Evolutionary conservation across 305 asterid genomes (phyloP), one percentile per base, ranked within the genome.

Genomic region (Fraxinus paxiana): DNA sequence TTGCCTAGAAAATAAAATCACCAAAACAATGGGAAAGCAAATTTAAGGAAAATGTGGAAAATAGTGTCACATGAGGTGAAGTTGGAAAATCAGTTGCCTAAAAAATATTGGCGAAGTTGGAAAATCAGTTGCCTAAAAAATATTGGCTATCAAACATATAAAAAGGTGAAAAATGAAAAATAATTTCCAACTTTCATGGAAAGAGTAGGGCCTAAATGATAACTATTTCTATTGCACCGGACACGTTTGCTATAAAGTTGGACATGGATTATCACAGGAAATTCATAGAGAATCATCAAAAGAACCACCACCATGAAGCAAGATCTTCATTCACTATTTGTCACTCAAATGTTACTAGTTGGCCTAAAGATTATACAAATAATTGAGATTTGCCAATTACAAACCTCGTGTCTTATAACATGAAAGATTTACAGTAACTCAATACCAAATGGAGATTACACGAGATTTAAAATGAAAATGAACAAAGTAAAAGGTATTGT

Each of bases 371-470:
- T 76, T 77, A 54, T 74, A 83, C 89, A 83, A 88, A 82, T 85
- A 86, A 89, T 86, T 59, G 83, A 84, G 31, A 85, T 71, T 71
- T 33, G 81, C 24, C 65, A 59, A 35, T 54, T 46, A 20, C 34
- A 74, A 84, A 70, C 79, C 77, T 15, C 31, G 74, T 81, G 76
- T 33, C 85, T 81, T 81, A 75, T 24, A 69, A 24, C 78, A 85
- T 35, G 48, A 81, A 77, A 73, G 75, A 88, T 88, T 78, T 88
- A 83, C 89, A 86, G 77, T 70, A 77, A 61, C 85, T 80, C 87
- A 51, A 17, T 73, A 63, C 77, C 77, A 48, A 82, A 51, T 17
- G 18, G 26, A 48, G 46, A 24, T 18, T 38, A 70, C 22, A 30
- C 54, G 8, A 75, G 67, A 77, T 61, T 31, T 48, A 31, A 78